Evolutionary conservation across 1,284 basidiomycete species (phyloP).

Genomic region (Ustilago curta): DNA sequence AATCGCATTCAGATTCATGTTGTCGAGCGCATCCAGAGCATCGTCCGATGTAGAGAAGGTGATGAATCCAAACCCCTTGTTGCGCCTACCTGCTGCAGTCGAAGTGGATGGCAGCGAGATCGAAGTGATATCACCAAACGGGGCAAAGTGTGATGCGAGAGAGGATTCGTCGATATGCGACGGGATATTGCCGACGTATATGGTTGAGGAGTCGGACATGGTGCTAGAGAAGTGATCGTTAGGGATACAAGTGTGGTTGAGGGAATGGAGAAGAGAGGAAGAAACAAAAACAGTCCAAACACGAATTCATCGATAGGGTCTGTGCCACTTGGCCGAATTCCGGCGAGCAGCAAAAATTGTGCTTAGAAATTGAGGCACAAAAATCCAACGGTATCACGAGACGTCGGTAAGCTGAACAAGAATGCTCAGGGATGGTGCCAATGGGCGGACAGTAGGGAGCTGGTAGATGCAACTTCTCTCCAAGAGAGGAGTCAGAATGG

Average conservation of each 20-base stretch:
- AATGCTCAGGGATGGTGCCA: no score
- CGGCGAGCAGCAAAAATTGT: no score
- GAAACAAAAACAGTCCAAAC: neutral
- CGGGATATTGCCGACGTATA: slow-evolving; percentile 43
- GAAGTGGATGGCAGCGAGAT: slow-evolving; percentile 36
- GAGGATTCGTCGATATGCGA: slow-evolving; percentile 24
- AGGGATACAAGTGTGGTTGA: no score
- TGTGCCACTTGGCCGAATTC: no score
- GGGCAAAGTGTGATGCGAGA: slow-evolving; percentile 26
- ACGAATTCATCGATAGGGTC: no score
- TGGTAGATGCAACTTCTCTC: no score
- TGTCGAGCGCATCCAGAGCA: slow-evolving; percentile 52
- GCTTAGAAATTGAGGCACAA: no score
- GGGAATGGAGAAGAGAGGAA: neutral
- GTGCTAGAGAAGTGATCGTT: no score
- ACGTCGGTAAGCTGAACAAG: no score
- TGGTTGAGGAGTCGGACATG: slow-evolving; percentile 14
- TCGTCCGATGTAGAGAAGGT: slow-evolving; percentile 32
- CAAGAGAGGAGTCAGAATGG: no score
- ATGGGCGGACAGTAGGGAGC: no score
- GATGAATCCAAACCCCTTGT: slow-evolving; percentile 52
- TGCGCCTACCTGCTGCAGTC: slow-evolving; percentile 10
- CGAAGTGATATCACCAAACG: slow-evolving; percentile 51
- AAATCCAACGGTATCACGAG: no score
- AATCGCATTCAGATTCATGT: slow-evolving; percentile 52